Evolutionary conservation across 768 basidiomycete species (phyloP).

Genomic region (Royoungia palumana): DNA sequence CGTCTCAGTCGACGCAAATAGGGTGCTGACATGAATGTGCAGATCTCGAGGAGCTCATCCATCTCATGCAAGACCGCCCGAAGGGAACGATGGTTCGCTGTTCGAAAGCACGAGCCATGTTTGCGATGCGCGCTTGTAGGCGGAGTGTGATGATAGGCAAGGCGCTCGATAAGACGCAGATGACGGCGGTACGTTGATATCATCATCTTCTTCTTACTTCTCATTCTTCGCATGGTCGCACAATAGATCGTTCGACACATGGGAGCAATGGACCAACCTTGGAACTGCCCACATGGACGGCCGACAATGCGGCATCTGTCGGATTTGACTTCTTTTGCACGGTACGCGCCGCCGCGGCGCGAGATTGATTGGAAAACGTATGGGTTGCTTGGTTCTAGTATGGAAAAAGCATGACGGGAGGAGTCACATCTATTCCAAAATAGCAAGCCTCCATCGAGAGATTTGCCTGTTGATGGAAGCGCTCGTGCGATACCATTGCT

Average conservation of each 20-base stretch:
- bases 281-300: constrained; percentile 86
- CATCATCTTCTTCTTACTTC: neutral
- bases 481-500: neutral
- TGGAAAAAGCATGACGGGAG: neutral
- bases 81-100: constrained; percentile 84
- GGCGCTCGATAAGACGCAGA: constrained; percentile 71
- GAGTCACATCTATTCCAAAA: too few relatives aligned
- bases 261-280: constrained; percentile 82
- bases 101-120: constrained; percentile 92
- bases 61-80: constrained; percentile 76
- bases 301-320: constrained; percentile 79
- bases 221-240: neutral
- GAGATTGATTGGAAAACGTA: constrained; percentile 38
- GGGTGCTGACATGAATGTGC: constrained; percentile 1
- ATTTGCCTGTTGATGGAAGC: neutral
- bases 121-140: constrained; percentile 92
- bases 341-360: constrained; percentile 10
- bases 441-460: too few relatives aligned
- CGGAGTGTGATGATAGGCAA: constrained; percentile 97
- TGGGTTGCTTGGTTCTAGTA: constrained; percentile 5
- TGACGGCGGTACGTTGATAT: constrained; percentile 57
- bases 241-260: constrained; percentile 71
- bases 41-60: constrained; percentile 93
- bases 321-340: constrained; percentile 42
- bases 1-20: neutral